Percentiles rank a stretch among this genome's conserved stretches.
These are phyloP conservation scores for Pseudogymnoascus sp. DNA, from an alignment of 2,329 filamentous ascomycete genomes.

Conservation along the genomic window DNA sequence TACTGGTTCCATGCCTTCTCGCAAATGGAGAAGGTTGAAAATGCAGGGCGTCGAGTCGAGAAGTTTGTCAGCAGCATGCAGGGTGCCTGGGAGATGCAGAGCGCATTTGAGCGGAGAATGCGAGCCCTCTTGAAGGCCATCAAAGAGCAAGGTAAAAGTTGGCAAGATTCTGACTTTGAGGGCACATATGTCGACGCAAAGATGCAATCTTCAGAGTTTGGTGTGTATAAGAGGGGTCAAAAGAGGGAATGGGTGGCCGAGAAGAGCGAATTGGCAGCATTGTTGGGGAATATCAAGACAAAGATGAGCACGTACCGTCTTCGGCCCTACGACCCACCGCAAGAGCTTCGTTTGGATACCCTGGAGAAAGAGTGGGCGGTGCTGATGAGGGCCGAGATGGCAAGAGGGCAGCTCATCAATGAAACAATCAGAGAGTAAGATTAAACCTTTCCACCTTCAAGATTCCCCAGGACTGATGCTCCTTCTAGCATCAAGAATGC, in stretches of 20 bases:
- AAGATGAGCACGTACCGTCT: constrained; percentile 93
- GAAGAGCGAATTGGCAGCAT: constrained; percentile 87
- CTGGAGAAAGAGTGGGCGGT: constrained; percentile 76
- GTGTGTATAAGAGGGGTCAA: constrained; percentile 79
- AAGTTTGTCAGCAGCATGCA: constrained; percentile 99
- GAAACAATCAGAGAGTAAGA: constrained; percentile 89
- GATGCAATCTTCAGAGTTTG: constrained; percentile 72
- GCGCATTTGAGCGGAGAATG: constrained; percentile 88
- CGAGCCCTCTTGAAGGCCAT: constrained; percentile 70
- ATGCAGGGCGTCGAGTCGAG: constrained; percentile 89
- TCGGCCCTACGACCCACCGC: constrained; percentile 82
- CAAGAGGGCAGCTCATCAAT: constrained; percentile 87
- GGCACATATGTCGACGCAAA: constrained; percentile 92
- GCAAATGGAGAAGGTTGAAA: constrained; percentile 97
- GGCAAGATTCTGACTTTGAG: constrained; percentile 76
- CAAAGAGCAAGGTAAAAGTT: constrained; percentile 62
- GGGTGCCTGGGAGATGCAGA: constrained; percentile 99
- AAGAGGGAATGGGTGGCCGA: constrained; percentile 97
- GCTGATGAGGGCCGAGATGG: constrained; percentile 77
- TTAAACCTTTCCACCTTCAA: constrained; percentile 8
- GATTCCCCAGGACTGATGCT: constrained; percentile 25
- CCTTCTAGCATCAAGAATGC: constrained; percentile 77
- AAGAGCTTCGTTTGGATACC: constrained; percentile 71
- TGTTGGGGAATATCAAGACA: constrained; percentile 97
- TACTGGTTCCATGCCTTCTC: constrained; percentile 99